These are phyloP conservation scores for Notholithocarpus densiflorus DNA, from an alignment of 306 rosid genomes.

Conservation along the genomic window DNA sequence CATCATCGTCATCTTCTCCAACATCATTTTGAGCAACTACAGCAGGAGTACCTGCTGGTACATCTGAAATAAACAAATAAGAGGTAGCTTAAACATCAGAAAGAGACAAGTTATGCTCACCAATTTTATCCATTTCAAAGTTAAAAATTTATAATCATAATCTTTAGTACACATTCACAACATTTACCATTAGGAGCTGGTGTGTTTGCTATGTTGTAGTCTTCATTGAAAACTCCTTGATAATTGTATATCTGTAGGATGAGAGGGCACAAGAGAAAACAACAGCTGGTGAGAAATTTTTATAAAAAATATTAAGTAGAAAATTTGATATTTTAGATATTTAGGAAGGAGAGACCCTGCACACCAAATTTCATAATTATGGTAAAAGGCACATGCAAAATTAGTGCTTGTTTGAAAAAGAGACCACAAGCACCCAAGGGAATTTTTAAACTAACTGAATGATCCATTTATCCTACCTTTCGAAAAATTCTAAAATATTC, in stretches of 20 bases:
- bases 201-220: constrained; percentile 89
- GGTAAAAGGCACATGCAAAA: background rate
- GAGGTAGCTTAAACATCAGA: background rate
- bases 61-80: constrained; percentile 38
- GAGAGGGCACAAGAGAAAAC: constrained; percentile 13
- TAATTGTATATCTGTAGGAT: constrained; percentile 76
- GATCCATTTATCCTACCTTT: background rate
- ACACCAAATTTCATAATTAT: background rate
- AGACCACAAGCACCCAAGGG: background rate
- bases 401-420: background rate
- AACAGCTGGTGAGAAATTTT: constrained; percentile 9
- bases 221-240: constrained; percentile 75
- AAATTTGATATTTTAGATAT: background rate
- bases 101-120: background rate
- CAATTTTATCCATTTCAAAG: constrained; percentile 9
- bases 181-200: constrained; percentile 85
- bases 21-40: constrained; percentile 43
- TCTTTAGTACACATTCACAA: constrained; percentile 12
- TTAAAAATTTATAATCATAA: constrained; percentile 6
- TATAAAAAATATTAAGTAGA: background rate
- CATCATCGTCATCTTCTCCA: constrained; percentile 72
- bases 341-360: background rate
- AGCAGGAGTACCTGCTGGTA: constrained; percentile 82
- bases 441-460: background rate
- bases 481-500: background rate